Conservation (phyloP, 352 stramenopile genomes). For the Phytopythium montanum region DNA sequence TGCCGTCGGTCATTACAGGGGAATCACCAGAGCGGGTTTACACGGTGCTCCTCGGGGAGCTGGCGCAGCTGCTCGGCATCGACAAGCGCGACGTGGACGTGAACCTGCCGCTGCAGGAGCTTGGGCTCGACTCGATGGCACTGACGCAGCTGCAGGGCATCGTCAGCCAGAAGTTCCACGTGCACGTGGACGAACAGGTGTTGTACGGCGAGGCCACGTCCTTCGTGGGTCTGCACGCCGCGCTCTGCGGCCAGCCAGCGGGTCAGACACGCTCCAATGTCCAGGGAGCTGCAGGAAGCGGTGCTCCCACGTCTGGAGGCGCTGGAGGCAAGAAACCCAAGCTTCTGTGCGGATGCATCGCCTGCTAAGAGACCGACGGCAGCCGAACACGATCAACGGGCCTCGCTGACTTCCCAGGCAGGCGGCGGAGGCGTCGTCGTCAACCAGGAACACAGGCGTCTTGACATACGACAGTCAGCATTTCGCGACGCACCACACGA, state of each 20-base stretch:
- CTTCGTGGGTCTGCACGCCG: constrained; percentile 77
- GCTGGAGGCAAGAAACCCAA: constrained; percentile 36
- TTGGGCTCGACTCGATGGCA: constrained; percentile 92
- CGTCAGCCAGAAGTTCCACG: constrained; percentile 84
- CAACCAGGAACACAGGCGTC: too few relatives aligned
- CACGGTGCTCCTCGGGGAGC: constrained; percentile 49
- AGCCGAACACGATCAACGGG: neutral
- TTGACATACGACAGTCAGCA: too few relatives aligned
- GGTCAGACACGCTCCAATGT: constrained; percentile 8
- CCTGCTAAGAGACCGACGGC: constrained; percentile 34
- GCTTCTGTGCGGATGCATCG: constrained; percentile 71
- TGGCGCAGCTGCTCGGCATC: constrained; percentile 58
- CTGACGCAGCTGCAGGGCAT: constrained; percentile 95
- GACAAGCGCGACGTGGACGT: constrained; percentile 43
- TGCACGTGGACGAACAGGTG: constrained; percentile 92
- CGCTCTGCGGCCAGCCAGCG: constrained; percentile 34
- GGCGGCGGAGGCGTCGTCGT: too few relatives aligned
- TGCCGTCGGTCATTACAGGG: constrained; percentile 49
- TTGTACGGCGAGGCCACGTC: constrained; percentile 89
- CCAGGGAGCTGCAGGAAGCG: constrained; percentile 11
- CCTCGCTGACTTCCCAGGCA: too few relatives aligned
- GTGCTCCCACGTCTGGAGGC: constrained; percentile 1
- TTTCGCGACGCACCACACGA: too few relatives aligned
- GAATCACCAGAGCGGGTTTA: constrained; percentile 50
- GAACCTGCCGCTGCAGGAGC: constrained; percentile 58